These are phyloP conservation scores for Nicotiana benthamiana DNA, from an alignment of 257 asterid species.

Conservation along the genomic window DNA sequence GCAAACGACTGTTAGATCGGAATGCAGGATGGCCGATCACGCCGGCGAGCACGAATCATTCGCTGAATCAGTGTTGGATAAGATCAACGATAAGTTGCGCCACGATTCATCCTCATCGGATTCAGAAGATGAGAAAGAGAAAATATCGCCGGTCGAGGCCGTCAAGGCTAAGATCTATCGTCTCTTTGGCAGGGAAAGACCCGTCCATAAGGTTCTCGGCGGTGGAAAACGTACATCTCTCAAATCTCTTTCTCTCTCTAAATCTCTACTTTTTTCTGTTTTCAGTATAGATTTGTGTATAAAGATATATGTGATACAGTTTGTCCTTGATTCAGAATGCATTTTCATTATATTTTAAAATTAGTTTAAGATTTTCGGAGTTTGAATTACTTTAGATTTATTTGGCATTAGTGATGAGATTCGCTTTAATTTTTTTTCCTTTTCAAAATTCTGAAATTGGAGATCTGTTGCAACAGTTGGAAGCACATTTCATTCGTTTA, in stretches of 20 bases:
- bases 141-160: conserved; percentile 31
- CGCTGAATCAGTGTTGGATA: conserved; percentile 56
- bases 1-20: conserved; percentile 27
- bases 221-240: conserved; percentile 77
- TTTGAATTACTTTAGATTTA: neutral
- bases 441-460: neutral
- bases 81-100: conserved; percentile 62
- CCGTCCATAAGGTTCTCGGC: conserved; percentile 75
- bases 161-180: conserved; percentile 78
- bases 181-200: conserved; percentile 78
- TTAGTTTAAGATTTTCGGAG: neutral
- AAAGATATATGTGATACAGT: neutral
- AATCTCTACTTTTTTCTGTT: neutral
- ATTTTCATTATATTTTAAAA: neutral
- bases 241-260: neutral
- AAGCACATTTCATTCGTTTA: neutral
- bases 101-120: conserved; percentile 71
- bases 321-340: neutral
- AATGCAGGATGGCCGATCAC: conserved; percentile 58
- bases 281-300: neutral
- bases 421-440: neutral
- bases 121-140: conserved; percentile 51
- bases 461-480: neutral
- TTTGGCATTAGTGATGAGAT: neutral
- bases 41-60: conserved; percentile 44